Evolutionary conservation across 805 yeast species (phyloP).

Genomic region (Suhomyces sp.): DNA sequence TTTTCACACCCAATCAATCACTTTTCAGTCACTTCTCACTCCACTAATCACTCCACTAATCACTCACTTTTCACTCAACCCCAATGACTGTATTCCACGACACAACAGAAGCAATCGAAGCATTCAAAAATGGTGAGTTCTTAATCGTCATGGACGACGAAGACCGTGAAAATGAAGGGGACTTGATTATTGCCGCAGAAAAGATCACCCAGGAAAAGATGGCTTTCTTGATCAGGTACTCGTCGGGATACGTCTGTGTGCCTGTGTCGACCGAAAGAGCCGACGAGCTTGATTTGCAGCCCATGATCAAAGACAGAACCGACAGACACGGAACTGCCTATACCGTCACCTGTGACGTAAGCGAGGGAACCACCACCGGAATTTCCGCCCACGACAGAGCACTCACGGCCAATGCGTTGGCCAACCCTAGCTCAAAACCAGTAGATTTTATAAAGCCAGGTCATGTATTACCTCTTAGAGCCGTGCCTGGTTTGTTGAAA

Average conservation of each 20-base stretch:
- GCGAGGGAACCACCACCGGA: constrained; percentile 93
- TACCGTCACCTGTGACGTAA: constrained; percentile 85
- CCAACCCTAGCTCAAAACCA: constrained; percentile 55
- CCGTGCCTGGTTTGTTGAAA: constrained; percentile 78
- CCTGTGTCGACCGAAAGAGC: constrained; percentile 80
- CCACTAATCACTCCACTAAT: not conserved
- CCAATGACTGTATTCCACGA: constrained; percentile 1
- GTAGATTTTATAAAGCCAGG: constrained; percentile 87
- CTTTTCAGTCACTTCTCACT: too few species aligned
- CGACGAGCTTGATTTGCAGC: constrained; percentile 73
- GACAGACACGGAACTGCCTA: constrained; percentile 98
- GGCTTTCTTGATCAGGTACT: constrained; percentile 89
- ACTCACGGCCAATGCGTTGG: constrained; percentile 70
- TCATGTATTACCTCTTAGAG: constrained; percentile 89
- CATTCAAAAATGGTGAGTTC: constrained; percentile 64
- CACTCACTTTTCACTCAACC: not conserved
- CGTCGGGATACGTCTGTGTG: constrained; percentile 91
- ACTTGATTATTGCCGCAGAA: constrained; percentile 89
- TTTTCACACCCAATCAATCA: too few species aligned
- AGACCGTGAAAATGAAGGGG: constrained; percentile 96
- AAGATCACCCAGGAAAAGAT: constrained; percentile 73
- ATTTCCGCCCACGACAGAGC: constrained; percentile 94
- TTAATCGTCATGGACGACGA: constrained; percentile 97
- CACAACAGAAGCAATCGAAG: constrained; percentile 13
- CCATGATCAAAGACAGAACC: constrained; percentile 57